Conservation (phyloP, 169 alveolate genomes). For the Plasmodium gallinaceum region DNA sequence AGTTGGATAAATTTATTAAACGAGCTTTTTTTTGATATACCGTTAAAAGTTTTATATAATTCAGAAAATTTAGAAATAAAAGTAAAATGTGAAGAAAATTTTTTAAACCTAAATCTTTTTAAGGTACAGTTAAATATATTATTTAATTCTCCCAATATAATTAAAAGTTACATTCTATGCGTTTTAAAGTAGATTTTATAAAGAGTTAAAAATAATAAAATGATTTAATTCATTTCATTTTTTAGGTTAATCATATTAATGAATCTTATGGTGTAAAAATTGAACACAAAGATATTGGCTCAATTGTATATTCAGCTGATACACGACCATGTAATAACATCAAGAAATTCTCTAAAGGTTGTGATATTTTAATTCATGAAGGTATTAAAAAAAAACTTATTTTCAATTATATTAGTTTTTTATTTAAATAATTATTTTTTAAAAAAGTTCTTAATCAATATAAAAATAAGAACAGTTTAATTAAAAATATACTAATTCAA, state of each 20-base stretch:
- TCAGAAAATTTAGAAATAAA: slow-evolving; percentile 62
- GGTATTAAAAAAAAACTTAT: slow-evolving; percentile 77
- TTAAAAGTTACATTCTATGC: too few species aligned
- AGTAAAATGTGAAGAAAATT: slow-evolving; percentile 26
- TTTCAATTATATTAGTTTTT: neutral
- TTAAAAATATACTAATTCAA: neutral
- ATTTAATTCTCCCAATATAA: slow-evolving; percentile 4
- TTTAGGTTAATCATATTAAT: slow-evolving; percentile 86
- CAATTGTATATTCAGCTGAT: slow-evolving; percentile 93
- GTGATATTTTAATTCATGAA: slow-evolving; percentile 93
- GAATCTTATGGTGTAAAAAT: slow-evolving; percentile 84
- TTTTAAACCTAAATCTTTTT: slow-evolving; percentile 30
- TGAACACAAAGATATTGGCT: slow-evolving; percentile 72
- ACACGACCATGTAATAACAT: slow-evolving; percentile 92
- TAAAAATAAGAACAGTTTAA: neutral
- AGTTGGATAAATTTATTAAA: slow-evolving; percentile 54
- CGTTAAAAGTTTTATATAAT: slow-evolving; percentile 23
- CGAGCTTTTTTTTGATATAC: slow-evolving; percentile 51
- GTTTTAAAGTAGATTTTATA: neutral
- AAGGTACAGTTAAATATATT: slow-evolving; percentile 23
- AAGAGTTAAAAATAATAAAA: neutral
- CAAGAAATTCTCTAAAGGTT: slow-evolving; percentile 84
- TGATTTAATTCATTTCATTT: slow-evolving; percentile 75
- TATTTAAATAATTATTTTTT: neutral
- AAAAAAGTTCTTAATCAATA: neutral